Evolutionary conservation across 345 rosid species (phyloP), one percentile per base, ranked within the genome.

Genomic region (Hibiscus tridactylites): DNA sequence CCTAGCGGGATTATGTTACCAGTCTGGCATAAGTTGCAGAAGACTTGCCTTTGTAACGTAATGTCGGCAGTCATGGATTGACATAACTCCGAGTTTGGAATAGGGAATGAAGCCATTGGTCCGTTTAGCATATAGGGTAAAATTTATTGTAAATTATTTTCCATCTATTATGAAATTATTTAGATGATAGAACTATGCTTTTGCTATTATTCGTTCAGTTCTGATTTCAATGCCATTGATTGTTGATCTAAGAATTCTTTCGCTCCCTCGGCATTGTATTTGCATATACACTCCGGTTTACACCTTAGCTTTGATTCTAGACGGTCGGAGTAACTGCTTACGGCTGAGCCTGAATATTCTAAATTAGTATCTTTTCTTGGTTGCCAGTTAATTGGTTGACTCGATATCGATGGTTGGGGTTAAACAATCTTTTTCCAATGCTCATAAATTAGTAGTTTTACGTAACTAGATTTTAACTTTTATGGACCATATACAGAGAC

Each of bases 81-180:
- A 75, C 80, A 73, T 64, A 73, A 6, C 33, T 57, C 26, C 28
- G 16, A 59, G 75, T 70, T 61, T 75, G 84, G 71, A 70, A 74
- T 73, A 19, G 87, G 87, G 87, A 81, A 81, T 84, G 87, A 84
- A 84, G 87, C 87, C 83, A 77, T 75, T 62, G 87, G 87, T 84
- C 85, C 87, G 84, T 71, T 79, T 81, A 79, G 84, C 63, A 33
- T 33, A 42, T 78, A 80, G 81, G 68, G 42, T 76, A 81, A 67
- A 72, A 64, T 62, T 70, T 68, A 44, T 57, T 81, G 85, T 81
- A 84, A 79, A 84, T 75, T 69, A 10, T 62, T 67, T 42, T 49
- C 35, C 3, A 66, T 70, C 68, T 67, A 26, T 65, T 79, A 31
- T 53, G 65, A 57, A 72, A 73, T 66, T 72, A 71, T 66, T 77